phyloP scores from a whole-genome alignment of 2,329 filamentous ascomycete genomes.

The Chalaropsis ovoidea region DNA sequence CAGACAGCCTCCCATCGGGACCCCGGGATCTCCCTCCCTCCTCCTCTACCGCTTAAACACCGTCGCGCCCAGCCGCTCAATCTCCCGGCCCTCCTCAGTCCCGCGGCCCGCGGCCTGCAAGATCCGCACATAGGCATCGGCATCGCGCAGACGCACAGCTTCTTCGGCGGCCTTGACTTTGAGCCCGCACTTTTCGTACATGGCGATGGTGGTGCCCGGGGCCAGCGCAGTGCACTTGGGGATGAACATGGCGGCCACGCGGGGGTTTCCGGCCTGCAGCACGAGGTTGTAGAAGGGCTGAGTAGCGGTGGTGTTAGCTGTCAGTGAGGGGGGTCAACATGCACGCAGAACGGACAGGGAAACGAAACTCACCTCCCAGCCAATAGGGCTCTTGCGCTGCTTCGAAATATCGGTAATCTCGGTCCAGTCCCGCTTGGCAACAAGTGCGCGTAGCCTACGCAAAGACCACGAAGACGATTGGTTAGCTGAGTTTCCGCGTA shows the following conservation, averaged over 20 bases:
- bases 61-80: constrained; percentile 64
- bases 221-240: constrained; percentile 71
- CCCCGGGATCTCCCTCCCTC: not conserved
- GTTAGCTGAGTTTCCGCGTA: not conserved
- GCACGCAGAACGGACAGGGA: not conserved
- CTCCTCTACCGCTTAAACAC: constrained; percentile 39
- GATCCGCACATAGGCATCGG: constrained; percentile 61
- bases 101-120: constrained; percentile 61
- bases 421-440: constrained; percentile 82
- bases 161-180: constrained; percentile 83
- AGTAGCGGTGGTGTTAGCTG: not conserved
- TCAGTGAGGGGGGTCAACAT: not conserved
- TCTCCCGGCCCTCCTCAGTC: constrained; percentile 59
- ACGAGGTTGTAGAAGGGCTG: constrained; percentile 87
- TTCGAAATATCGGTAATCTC: constrained; percentile 80
- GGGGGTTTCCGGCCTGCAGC: constrained; percentile 78
- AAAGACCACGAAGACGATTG: not conserved
- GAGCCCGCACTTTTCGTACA: constrained; percentile 96
- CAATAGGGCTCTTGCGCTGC: constrained; percentile 77
- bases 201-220: constrained; percentile 61
- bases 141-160: constrained; percentile 71
- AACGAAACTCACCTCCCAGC: constrained; percentile 69
- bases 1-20: not conserved
- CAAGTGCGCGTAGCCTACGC: constrained; percentile 66
- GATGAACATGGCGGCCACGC: constrained; percentile 72